Evolutionary conservation across 441 rosid species (phyloP).

Genomic region (Pelargonium fulgidum): DNA sequence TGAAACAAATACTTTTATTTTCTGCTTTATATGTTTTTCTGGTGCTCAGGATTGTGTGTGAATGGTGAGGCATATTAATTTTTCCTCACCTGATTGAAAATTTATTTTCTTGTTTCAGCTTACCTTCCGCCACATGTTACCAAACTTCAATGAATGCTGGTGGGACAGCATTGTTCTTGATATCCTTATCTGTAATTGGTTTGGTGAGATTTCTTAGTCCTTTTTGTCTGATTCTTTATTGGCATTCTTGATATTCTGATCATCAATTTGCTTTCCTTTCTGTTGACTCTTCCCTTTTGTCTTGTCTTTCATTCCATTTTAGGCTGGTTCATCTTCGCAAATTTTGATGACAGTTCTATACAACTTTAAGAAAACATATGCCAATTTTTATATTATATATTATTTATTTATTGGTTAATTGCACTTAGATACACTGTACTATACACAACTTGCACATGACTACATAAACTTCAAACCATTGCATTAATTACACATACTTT

Average conservation of each 20-base stretch:
- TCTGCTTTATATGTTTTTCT: slow-evolving; percentile 10
- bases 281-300: neutral
- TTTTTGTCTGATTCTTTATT: too few relatives aligned
- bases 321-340: neutral
- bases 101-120: slow-evolving; percentile 41
- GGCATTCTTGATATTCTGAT: neutral
- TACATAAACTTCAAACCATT: too few relatives aligned
- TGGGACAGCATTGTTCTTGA: slow-evolving; percentile 99
- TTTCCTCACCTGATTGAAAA: neutral
- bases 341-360: too few relatives aligned
- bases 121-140: slow-evolving; percentile 95
- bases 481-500: too few relatives aligned
- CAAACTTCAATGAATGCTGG: slow-evolving; percentile 99
- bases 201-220: slow-evolving; percentile 59
- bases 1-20: slow-evolving; percentile 26
- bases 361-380: neutral
- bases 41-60: too few relatives aligned
- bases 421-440: too few relatives aligned
- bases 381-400: too few relatives aligned
- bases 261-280: neutral
- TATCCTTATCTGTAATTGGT: slow-evolving; percentile 96
- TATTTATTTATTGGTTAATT: too few relatives aligned
- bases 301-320: neutral
- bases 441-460: too few relatives aligned
- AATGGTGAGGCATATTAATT: neutral